Evolutionary conservation across 2,329 filamentous ascomycete genomes (phyloP).

Genomic region (Penicillium sp.): DNA sequence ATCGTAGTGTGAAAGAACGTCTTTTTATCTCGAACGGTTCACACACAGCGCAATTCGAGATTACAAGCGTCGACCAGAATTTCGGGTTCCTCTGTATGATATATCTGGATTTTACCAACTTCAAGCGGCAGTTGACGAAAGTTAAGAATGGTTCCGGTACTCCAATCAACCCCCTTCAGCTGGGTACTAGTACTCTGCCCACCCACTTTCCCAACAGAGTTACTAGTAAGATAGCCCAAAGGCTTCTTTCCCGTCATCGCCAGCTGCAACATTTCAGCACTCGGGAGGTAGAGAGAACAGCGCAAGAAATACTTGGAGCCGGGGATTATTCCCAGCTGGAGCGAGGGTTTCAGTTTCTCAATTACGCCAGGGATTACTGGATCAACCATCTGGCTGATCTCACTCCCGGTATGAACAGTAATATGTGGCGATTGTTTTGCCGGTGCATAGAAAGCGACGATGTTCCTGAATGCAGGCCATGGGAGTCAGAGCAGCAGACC

Average conservation of each 20-base stretch:
- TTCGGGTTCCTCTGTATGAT: conserved; percentile 14
- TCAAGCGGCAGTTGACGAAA: conserved; percentile 12
- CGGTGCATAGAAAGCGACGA: conserved; percentile 4
- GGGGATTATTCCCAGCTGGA: background rate
- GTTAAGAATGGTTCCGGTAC: background rate
- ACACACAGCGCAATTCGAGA: background rate
- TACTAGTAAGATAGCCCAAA: background rate
- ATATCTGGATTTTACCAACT: conserved; percentile 13
- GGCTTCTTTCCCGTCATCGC: background rate
- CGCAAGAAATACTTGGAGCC: background rate
- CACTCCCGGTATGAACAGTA: background rate
- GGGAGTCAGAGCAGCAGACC: background rate
- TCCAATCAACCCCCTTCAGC: background rate
- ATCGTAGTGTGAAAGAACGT: conserved; percentile 12
- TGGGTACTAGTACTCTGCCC: background rate
- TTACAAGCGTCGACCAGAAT: background rate
- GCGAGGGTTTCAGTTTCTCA: background rate
- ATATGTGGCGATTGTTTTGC: background rate
- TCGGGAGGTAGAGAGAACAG: background rate
- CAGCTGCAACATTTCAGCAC: background rate
- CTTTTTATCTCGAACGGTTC: conserved; percentile 1
- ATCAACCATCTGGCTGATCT: background rate
- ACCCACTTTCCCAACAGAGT: background rate
- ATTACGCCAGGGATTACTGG: conserved; percentile 1
- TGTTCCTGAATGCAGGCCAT: background rate